Base-by-base conservation (phyloP, 345 rosid species). In the Gossypium herbaceum region DNA sequence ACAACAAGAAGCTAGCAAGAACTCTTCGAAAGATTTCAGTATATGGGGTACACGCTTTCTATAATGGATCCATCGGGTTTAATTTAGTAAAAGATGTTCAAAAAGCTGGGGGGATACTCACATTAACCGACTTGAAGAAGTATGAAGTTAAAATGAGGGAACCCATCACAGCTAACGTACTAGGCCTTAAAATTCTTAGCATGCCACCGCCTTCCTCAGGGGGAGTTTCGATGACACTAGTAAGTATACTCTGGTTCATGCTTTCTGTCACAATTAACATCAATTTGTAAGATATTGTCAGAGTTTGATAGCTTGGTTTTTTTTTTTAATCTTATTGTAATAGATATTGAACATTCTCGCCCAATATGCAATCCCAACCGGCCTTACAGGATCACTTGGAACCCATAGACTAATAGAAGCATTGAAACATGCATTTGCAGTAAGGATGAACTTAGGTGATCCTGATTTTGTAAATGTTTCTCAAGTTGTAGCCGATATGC, bases 171-270 rank as follows among this genome's bases (percentile, higher is more conserved):
- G 25, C 77, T 10, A 55, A 86, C 4, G 29, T 89, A 77, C 69
- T 84, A 29, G 91, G 89, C 68, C 79, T 81, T 20, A 44, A 76
- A 73, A 39, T 91, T 17, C 77, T 87, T 2, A 78, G 89, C 60
- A 89, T 87, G 92, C 93, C 91, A 54, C 91, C 93, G 16, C 92
- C 96, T 76, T 86, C 91, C 43, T 79, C 89, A 0, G 91, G 93
- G 3, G 90, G 86, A 6, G 80, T 85, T 25, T 79, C 90, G 41
- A 82, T 88, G 90, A 75, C 76, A 22, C 87, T 90, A 39, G 91
- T 87, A 81, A 84, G 85, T 73, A 11, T 47, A 59, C 52, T 19
- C 10, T 10, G 11, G 4, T 6, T 27, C 55, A 19, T 67, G 12
- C 57, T 69, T 55, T 34, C 41, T 34, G 41, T 34, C 41, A 34